Conservation (phyloP, 2,329 filamentous ascomycete species). For the Xylariaceae sp. region DNA sequence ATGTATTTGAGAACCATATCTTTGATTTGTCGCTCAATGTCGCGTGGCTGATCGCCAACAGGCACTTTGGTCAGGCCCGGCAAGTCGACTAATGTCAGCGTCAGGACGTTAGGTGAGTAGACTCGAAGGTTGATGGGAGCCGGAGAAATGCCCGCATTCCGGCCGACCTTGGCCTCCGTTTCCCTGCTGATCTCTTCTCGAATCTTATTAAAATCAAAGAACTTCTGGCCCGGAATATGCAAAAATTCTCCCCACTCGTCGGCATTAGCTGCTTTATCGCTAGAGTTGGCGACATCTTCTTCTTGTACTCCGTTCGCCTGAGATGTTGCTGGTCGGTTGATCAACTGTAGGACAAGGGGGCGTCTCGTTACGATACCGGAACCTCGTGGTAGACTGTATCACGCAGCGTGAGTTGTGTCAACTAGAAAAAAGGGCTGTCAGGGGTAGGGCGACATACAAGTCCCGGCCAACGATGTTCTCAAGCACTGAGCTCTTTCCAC, state of each 20-base stretch:
- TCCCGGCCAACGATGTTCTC: slow-evolving; percentile 99
- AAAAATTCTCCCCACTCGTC: slow-evolving; percentile 99
- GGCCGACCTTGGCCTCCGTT: slow-evolving; percentile 94
- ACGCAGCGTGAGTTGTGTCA: slow-evolving; percentile 6
- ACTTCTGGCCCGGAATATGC: slow-evolving; percentile 96
- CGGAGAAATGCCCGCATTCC: slow-evolving; percentile 95
- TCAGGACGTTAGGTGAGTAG: slow-evolving; percentile 97
- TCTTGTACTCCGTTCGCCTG: slow-evolving; percentile 77
- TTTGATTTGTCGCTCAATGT: slow-evolving; percentile 95
- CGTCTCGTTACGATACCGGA: slow-evolving; percentile 96
- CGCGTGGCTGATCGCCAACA: slow-evolving; percentile 92
- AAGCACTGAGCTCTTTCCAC: slow-evolving; percentile 97
- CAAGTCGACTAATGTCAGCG: slow-evolving; percentile 93
- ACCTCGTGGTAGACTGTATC: slow-evolving; percentile 84
- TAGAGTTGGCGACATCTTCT: slow-evolving; percentile 69
- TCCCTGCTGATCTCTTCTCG: slow-evolving; percentile 96
- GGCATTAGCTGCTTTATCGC: slow-evolving; percentile 85
- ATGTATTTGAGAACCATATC: slow-evolving; percentile 99
- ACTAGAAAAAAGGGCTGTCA: neutral
- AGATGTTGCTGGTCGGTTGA: slow-evolving; percentile 76
- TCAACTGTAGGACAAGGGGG: slow-evolving; percentile 95
- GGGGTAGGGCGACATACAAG: slow-evolving; percentile 72
- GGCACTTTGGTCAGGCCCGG: slow-evolving; percentile 96
- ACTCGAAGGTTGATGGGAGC: slow-evolving; percentile 97
- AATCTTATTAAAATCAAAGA: slow-evolving; percentile 97